A percentile compares a stretch with the other conserved stretches of the same genome.
phyloP scores from a whole-genome alignment of 345 rosid species.

The Balakata baccata region DNA sequence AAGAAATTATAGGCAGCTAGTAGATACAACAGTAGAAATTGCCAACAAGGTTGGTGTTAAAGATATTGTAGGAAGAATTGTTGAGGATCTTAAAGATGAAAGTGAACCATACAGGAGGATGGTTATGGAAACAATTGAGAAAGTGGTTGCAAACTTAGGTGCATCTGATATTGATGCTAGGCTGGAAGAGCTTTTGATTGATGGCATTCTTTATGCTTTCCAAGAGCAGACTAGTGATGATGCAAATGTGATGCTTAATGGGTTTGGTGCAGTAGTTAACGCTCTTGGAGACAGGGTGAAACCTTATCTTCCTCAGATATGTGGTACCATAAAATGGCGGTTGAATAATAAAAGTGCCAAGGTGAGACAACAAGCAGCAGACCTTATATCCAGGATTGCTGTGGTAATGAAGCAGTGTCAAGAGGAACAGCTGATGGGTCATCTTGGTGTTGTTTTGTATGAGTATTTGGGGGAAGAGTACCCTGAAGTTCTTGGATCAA shows the following conservation, averaged over 20 bases:
- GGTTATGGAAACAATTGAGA: conserved; percentile 99
- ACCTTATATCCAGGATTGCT: conserved; percentile 93
- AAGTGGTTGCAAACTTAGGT: conserved; percentile 90
- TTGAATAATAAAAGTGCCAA: conserved; percentile 97
- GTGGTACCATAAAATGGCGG: conserved; percentile 99
- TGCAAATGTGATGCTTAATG: conserved; percentile 98
- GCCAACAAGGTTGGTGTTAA: conserved; percentile 96
- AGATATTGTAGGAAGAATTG: conserved; percentile 86
- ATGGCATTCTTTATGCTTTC: conserved; percentile 98
- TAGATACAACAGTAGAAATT: conserved; percentile 96
- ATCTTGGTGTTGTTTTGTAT: conserved; percentile 94
- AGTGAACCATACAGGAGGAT: conserved; percentile 88
- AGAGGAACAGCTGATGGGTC: conserved; percentile 99
- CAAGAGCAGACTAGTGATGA: conserved; percentile 98
- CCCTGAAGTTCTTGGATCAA: conserved; percentile 97
- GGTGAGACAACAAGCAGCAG: conserved; percentile 98
- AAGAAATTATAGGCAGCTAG: conserved; percentile 90
- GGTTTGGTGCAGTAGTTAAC: conserved; percentile 97
- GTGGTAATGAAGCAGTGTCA: conserved; percentile 99
- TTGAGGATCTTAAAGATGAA: conserved; percentile 94
- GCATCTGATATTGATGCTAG: conserved; percentile 92
- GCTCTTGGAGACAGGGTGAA: conserved; percentile 94
- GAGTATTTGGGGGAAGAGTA: conserved; percentile 98
- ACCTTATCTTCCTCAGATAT: conserved; percentile 98
- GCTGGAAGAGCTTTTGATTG: conserved; percentile 93